Conservation (phyloP, 768 basidiomycete genomes). For the Mycena galopus region DNA sequence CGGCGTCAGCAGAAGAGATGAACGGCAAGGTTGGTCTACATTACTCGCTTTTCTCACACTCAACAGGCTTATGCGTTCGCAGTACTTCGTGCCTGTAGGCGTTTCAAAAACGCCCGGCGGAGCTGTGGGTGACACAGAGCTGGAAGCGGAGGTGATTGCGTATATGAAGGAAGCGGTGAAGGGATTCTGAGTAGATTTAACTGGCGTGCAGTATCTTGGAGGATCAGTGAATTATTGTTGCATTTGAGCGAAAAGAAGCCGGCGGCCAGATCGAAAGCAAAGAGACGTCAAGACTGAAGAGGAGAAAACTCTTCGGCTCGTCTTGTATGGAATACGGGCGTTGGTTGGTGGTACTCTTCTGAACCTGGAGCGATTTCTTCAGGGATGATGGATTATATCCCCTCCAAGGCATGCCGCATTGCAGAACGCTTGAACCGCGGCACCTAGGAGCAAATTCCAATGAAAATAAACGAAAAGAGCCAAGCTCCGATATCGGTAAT, state of each 20-base stretch:
- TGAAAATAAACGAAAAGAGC: no score
- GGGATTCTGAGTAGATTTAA: conserved; percentile 11
- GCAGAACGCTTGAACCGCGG: no score
- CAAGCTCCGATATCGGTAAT: no score
- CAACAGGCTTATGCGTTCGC: neutral
- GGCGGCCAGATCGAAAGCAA: no score
- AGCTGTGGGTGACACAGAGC: neutral
- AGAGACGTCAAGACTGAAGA: no score
- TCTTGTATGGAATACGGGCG: no score
- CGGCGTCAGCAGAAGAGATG: conserved; percentile 5
- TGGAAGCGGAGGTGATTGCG: conserved; percentile 8
- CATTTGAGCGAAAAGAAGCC: neutral
- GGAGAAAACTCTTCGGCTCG: no score
- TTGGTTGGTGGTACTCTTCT: no score
- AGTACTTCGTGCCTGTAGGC: conserved; percentile 31
- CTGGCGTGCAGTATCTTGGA: neutral
- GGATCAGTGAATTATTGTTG: neutral
- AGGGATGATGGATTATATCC: no score
- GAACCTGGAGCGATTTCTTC: no score
- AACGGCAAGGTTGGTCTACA: conserved; percentile 17
- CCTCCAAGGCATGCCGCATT: no score
- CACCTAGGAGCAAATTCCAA: no score
- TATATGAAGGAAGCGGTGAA: conserved; percentile 25
- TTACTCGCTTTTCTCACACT: neutral
- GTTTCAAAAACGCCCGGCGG: neutral